phyloP scores from a whole-genome alignment of 805 yeast species.

The Kluyveromyces aestuarii region DNA sequence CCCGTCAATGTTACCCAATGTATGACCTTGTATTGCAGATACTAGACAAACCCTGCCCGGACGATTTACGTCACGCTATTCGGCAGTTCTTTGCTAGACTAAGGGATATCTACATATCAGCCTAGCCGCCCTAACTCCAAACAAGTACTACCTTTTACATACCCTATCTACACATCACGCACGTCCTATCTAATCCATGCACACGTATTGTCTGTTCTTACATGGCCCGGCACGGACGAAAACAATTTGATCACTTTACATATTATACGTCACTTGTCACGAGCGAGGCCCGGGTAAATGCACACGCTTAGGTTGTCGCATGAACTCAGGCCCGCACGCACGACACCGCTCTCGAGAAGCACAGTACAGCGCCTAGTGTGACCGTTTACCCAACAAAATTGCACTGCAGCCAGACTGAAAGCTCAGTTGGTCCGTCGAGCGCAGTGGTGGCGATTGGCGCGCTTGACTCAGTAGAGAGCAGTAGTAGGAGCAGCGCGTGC shows the following conservation, averaged over 20 bases:
- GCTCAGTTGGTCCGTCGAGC: not conserved
- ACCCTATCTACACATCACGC: no score
- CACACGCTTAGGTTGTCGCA: not conserved
- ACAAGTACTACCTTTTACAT: no score
- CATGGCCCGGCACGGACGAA: no score
- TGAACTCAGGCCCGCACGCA: not conserved
- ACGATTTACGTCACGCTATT: constrained; percentile 53
- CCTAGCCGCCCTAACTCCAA: not conserved
- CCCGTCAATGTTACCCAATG: constrained; percentile 46
- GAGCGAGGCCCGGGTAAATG: not conserved
- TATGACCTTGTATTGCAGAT: constrained; percentile 51
- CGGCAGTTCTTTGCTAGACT: constrained; percentile 49
- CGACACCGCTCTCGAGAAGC: not conserved
- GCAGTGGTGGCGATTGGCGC: not conserved
- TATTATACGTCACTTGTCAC: not conserved
- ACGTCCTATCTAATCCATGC: no score
- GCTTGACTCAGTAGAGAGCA: not conserved
- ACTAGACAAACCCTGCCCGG: constrained; percentile 50
- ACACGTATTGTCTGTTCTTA: no score
- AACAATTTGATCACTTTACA: no score
- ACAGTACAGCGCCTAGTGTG: not conserved
- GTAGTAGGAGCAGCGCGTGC: not conserved
- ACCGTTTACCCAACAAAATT: not conserved
- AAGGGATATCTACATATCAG: constrained; percentile 37
- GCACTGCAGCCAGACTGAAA: not conserved